Conservation (phyloP, 352 stramenopile species). For the Blastocystis sp. region DNA sequence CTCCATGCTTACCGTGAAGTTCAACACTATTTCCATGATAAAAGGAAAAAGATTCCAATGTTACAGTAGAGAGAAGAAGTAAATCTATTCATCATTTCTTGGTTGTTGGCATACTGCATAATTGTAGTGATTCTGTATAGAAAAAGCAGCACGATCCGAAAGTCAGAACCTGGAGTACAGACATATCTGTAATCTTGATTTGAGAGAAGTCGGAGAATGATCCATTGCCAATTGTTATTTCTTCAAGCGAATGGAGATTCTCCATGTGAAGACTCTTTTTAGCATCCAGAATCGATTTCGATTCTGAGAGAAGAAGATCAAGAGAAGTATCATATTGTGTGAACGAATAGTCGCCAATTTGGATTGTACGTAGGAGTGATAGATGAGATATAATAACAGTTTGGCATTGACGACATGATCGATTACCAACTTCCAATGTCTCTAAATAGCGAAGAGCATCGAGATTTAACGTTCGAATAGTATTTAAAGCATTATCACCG, state of each 20-base stretch:
- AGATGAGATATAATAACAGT: background rate
- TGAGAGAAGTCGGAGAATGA: constrained; percentile 25
- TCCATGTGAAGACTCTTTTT: background rate
- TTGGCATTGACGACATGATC: background rate
- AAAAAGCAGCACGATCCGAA: constrained; percentile 49
- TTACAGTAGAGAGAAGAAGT: no score
- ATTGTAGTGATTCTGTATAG: background rate
- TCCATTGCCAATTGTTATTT: background rate
- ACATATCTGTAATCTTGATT: background rate
- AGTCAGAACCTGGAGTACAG: background rate
- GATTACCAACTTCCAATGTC: background rate
- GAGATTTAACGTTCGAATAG: background rate
- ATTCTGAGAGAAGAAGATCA: constrained; percentile 15
- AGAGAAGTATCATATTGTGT: background rate
- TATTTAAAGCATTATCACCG: background rate
- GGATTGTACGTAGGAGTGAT: background rate
- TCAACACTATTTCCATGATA: background rate
- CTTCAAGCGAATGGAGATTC: background rate
- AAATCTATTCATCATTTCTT: background rate
- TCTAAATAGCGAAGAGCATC: background rate
- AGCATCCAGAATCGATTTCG: background rate
- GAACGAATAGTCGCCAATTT: constrained; percentile 6
- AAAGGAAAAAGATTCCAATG: background rate
- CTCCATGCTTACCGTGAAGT: no score
- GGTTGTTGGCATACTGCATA: background rate